These are phyloP conservation scores for Starmera pachycereana DNA, from an alignment of 805 yeast species.

Conservation along the genomic window DNA sequence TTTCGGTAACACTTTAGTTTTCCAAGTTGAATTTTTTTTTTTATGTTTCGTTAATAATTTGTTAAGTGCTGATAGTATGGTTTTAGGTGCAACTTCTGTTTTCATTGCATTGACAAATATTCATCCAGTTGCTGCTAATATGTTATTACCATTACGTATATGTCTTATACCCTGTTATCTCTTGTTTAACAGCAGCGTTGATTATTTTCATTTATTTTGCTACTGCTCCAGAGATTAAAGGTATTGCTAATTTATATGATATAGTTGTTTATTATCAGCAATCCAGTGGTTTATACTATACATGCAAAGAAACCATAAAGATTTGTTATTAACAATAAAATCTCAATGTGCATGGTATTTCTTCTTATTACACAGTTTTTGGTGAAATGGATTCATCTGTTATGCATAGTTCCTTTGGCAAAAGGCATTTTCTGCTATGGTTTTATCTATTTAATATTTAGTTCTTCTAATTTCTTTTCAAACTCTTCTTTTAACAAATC, in stretches of 20 bases:
- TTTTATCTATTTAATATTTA: too few relatives aligned
- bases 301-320: slow-evolving; percentile 25
- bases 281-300: slow-evolving; percentile 23
- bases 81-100: slow-evolving; percentile 35
- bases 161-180: slow-evolving; percentile 37
- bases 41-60: slow-evolving; percentile 31
- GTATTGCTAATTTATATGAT: slow-evolving; percentile 22
- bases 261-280: slow-evolving; percentile 33
- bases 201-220: slow-evolving; percentile 27
- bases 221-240: slow-evolving; percentile 29
- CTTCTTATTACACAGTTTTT: slow-evolving; percentile 21
- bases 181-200: slow-evolving; percentile 39
- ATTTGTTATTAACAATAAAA: slow-evolving; percentile 27
- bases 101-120: slow-evolving; percentile 32
- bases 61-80: slow-evolving; percentile 30
- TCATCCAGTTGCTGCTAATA: slow-evolving; percentile 33
- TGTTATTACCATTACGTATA: slow-evolving; percentile 38
- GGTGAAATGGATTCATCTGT: slow-evolving; percentile 26
- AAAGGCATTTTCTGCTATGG: slow-evolving; percentile 34
- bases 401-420: slow-evolving; percentile 31
- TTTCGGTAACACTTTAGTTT: too few relatives aligned
- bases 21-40: too few relatives aligned
- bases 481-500: slow-evolving; percentile 1
- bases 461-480: slow-evolving; percentile 1
- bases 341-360: slow-evolving; percentile 23